These are phyloP conservation scores for Fusarium staphyleae DNA, from an alignment of 2,329 filamentous ascomycete species.

Conservation along the genomic window DNA sequence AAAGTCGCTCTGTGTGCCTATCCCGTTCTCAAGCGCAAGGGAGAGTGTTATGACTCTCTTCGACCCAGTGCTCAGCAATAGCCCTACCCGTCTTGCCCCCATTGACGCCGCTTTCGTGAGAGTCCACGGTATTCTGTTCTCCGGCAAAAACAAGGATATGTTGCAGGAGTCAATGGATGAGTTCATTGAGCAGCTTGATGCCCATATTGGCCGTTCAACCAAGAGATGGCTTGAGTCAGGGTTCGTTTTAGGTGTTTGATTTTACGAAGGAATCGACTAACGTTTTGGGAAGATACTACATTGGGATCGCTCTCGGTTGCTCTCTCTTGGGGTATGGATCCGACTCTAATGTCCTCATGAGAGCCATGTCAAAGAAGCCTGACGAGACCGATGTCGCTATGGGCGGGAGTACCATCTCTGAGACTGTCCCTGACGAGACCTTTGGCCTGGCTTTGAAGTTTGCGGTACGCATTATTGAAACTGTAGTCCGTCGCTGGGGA, in stretches of 20 bases:
- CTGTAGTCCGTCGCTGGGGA: conserved; percentile 59
- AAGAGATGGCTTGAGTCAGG: conserved; percentile 61
- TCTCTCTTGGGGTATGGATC: conserved; percentile 46
- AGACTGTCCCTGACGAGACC: conserved; percentile 35
- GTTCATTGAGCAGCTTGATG: conserved; percentile 63
- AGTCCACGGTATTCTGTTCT: conserved; percentile 70
- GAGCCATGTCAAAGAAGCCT: conserved; percentile 44
- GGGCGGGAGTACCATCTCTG: conserved; percentile 35
- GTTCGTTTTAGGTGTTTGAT: conserved; percentile 31
- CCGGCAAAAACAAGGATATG: conserved; percentile 54
- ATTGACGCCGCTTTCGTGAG: conserved; percentile 69
- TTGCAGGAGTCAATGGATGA: conserved; percentile 54
- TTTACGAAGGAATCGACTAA: conserved; percentile 7
- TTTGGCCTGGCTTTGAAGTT: conserved; percentile 51
- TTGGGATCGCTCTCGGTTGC: conserved; percentile 44
- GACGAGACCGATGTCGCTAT: conserved; percentile 40
- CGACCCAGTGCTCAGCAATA: conserved; percentile 59
- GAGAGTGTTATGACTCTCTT: conserved; percentile 76
- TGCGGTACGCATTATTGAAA: conserved; percentile 51
- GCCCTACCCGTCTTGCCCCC: conserved; percentile 43
- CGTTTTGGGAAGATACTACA: conserved; percentile 40
- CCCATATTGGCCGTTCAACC: conserved; percentile 60
- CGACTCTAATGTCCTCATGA: conserved; percentile 56
- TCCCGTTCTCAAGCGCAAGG: conserved; percentile 71
- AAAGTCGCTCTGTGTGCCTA: conserved; percentile 72